Evolutionary conservation across 2,329 filamentous ascomycete genomes (phyloP).

Genomic region (Pseudopithomyces chartarum): DNA sequence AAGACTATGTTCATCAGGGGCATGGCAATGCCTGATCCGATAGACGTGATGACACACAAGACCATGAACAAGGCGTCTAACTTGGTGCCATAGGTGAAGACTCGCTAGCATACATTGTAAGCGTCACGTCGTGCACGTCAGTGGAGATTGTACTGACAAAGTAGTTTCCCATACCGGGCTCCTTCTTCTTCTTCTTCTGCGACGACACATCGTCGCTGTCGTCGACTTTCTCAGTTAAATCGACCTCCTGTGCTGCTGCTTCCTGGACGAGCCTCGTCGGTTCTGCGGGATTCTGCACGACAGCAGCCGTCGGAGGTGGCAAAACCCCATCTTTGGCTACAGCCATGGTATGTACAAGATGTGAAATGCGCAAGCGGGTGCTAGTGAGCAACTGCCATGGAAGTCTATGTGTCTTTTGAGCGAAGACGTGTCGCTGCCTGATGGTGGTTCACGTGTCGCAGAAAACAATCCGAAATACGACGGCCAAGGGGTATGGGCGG

Average conservation of each 20-base stretch:
- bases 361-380: background rate
- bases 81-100: slow-evolving; percentile 39
- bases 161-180: slow-evolving; percentile 36
- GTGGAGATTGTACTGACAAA: slow-evolving; percentile 27
- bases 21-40: slow-evolving; percentile 45
- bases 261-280: slow-evolving; percentile 16
- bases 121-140: background rate
- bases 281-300: slow-evolving; percentile 18
- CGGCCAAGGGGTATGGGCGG: background rate
- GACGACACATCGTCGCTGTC: slow-evolving; percentile 2
- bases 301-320: slow-evolving; percentile 13
- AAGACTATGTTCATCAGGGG: slow-evolving; percentile 65
- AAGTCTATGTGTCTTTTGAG: background rate
- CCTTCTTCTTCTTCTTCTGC: slow-evolving; percentile 19
- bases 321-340: background rate
- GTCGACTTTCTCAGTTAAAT: slow-evolving; percentile 2
- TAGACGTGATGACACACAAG: slow-evolving; percentile 33
- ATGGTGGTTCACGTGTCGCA: background rate
- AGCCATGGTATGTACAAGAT: background rate
- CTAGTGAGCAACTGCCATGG: background rate
- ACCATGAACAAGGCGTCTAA: slow-evolving; percentile 38
- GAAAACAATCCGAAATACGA: slow-evolving; percentile 1
- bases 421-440: background rate
- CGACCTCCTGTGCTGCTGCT: slow-evolving; percentile 11
- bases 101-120: slow-evolving; percentile 30